Percentiles rank a stretch among this genome's conserved stretches.
These are phyloP conservation scores for Aspergillus amoenus DNA, from an alignment of 2,329 filamentous ascomycete species.

Conservation along the genomic window DNA sequence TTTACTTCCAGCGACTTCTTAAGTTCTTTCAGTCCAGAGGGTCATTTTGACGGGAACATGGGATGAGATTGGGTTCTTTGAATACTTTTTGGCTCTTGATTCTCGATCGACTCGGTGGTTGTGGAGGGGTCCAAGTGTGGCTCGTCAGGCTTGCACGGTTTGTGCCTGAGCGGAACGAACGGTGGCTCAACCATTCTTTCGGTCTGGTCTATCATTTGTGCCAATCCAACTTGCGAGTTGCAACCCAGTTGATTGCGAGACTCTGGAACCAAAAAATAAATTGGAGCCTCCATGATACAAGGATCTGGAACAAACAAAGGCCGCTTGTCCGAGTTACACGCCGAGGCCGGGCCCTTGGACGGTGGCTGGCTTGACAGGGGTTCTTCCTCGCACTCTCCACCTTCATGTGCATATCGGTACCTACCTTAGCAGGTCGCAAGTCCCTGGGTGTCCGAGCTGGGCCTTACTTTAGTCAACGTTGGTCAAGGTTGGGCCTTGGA, in stretches of 20 bases:
- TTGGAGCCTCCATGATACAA: not conserved
- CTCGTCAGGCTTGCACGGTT: too few species aligned
- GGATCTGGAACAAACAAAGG: not conserved
- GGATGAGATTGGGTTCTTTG: not conserved
- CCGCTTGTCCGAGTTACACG: not conserved
- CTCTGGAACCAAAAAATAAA: not conserved
- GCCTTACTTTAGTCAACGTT: not conserved
- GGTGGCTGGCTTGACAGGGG: constrained; percentile 3
- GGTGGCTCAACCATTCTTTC: not conserved
- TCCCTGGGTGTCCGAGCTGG: not conserved
- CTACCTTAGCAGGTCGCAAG: too few species aligned
- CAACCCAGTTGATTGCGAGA: not conserved
- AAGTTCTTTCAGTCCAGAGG: not conserved
- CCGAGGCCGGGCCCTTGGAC: not conserved
- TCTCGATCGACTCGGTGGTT: not conserved
- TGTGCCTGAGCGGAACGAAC: not conserved
- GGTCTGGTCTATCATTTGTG: not conserved
- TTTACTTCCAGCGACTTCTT: not conserved
- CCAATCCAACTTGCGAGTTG: not conserved
- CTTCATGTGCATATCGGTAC: not conserved
- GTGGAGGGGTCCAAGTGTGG: not conserved
- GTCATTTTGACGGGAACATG: not conserved
- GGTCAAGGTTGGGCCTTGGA: not conserved
- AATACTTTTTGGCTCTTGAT: not conserved
- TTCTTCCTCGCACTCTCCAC: not conserved